Evolutionary conservation across 352 stramenopile genomes (phyloP).

Genomic region (Pythium apleroticum): DNA sequence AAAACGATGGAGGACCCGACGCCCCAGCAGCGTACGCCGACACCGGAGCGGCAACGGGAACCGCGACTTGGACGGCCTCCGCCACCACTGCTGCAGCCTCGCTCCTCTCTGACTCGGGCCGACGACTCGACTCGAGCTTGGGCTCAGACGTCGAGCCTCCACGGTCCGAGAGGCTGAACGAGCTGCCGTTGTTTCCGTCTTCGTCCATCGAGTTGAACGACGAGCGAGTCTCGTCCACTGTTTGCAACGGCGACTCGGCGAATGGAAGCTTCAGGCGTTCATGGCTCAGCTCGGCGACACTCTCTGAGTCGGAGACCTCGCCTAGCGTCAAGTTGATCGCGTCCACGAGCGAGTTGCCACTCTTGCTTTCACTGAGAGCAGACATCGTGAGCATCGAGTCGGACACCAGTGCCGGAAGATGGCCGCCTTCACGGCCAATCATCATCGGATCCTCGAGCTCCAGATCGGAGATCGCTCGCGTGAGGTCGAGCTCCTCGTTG

Average conservation of each 20-base stretch:
- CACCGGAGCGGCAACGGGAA: background rate
- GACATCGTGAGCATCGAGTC: conserved; percentile 26
- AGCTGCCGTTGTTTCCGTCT: conserved; percentile 1
- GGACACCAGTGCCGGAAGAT: conserved; percentile 28
- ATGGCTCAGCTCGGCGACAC: conserved; percentile 16
- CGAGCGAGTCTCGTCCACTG: conserved; percentile 14
- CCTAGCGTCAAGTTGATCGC: conserved; percentile 19
- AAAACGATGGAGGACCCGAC: conserved; percentile 44
- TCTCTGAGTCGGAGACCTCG: conserved; percentile 28
- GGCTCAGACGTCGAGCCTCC: conserved; percentile 1
- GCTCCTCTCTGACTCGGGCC: background rate
- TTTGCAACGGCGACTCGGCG: conserved; percentile 19
- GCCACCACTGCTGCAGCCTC: background rate
- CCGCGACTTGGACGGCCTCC: background rate
- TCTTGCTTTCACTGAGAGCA: conserved; percentile 26
- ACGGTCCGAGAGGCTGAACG: conserved; percentile 11
- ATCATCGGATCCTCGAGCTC: conserved; percentile 87
- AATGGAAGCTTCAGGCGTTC: conserved; percentile 17
- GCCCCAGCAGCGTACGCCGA: conserved; percentile 19
- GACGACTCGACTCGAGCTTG: background rate
- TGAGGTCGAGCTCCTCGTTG: conserved; percentile 74
- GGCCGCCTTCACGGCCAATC: conserved; percentile 45
- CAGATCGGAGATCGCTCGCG: conserved; percentile 78
- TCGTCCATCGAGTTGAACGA: background rate
- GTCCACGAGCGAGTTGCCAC: conserved; percentile 25